Base-by-base conservation (phyloP, 495 filamentous ascomycete genomes). In the Chaetomium tenue region DNA sequence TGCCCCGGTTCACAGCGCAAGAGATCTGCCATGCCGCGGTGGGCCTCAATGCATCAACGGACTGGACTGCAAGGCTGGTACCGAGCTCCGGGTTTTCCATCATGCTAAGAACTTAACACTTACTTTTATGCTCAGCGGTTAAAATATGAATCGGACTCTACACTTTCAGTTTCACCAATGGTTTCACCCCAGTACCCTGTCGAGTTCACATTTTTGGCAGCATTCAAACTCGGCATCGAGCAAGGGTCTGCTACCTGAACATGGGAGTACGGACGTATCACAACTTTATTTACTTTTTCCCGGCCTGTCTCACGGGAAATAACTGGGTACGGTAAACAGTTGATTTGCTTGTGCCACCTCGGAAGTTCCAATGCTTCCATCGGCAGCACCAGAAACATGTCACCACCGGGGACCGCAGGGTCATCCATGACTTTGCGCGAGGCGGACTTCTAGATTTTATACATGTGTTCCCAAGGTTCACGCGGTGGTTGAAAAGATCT, bases 31-130 rank as follows among this genome's bases (percentile, higher is more conserved):
- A 23, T 51, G 48, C 22, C 23, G 23, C 22, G 48, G 22, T 51
- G 48, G 22, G 9, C 22, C 22, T 25, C 48, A 20, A 51, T 11
- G 15, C 7, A 22, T 47, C n/a, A 2, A 30, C 28, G 28, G 28
- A 30, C 28, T 8, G 44, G 44, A 20, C n/a, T 37, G 33, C 33
- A 12, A 12, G 33, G 2, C n/a, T 51, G 48, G 48, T 51, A 51
- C 48, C 48, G 48, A 51, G 48, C 25, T 26, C 48, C 48, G 16
- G 48, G 48, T 51, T 51, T 15, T 51, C 48, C 48, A 15, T 51
- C 48, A 37, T 12, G 33, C 9, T 37, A 12, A 37, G 33, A 37
- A 5, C 33, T 37, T 37, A 37, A 37, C 33, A 8, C 33, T 7
- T 7, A 37, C 28, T 37, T 37, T 37, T 37, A 37, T 37, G 33